Conservation (phyloP, 257 asterid species). For the Verbascum thapsus region DNA sequence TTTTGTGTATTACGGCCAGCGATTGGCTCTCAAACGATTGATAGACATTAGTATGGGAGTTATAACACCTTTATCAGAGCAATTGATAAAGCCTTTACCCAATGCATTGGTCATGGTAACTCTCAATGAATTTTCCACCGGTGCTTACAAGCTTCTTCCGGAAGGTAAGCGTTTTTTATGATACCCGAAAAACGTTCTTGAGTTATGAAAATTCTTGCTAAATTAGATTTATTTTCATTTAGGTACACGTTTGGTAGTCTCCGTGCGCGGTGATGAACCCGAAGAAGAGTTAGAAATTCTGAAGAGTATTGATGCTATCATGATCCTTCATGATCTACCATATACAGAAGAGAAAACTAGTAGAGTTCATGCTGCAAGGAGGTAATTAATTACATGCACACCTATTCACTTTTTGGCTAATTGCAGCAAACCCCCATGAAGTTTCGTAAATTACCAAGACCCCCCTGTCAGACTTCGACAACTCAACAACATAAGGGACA, state of each 20-base stretch:
- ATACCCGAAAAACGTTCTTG: slow-evolving; percentile 17
- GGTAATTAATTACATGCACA: slow-evolving; percentile 38
- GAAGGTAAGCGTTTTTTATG: slow-evolving; percentile 53
- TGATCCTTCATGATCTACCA: slow-evolving; percentile 87
- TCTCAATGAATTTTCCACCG: slow-evolving; percentile 74
- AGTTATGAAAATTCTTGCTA: too few species aligned
- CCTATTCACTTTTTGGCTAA: too few species aligned
- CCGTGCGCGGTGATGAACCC: slow-evolving; percentile 84
- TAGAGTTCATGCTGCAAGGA: slow-evolving; percentile 94
- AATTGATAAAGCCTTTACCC: slow-evolving; percentile 85
- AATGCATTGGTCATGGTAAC: slow-evolving; percentile 78
- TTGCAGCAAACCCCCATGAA: too few species aligned
- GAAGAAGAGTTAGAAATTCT: slow-evolving; percentile 71
- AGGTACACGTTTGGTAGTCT: slow-evolving; percentile 83
- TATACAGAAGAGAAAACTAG: slow-evolving; percentile 74
- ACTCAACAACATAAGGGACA: too few species aligned
- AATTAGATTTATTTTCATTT: slow-evolving; percentile 26
- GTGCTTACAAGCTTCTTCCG: slow-evolving; percentile 88
- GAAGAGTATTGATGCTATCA: slow-evolving; percentile 65
- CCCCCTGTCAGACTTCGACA: too few species aligned
- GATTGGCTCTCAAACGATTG: slow-evolving; percentile 85
- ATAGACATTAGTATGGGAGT: slow-evolving; percentile 95
- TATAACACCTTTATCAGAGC: slow-evolving; percentile 89
- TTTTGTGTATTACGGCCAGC: slow-evolving; percentile 49
- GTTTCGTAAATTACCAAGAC: too few species aligned